Base-by-base conservation (phyloP, 2,329 filamentous ascomycete species). In the Botrytis galanthina region DNA sequence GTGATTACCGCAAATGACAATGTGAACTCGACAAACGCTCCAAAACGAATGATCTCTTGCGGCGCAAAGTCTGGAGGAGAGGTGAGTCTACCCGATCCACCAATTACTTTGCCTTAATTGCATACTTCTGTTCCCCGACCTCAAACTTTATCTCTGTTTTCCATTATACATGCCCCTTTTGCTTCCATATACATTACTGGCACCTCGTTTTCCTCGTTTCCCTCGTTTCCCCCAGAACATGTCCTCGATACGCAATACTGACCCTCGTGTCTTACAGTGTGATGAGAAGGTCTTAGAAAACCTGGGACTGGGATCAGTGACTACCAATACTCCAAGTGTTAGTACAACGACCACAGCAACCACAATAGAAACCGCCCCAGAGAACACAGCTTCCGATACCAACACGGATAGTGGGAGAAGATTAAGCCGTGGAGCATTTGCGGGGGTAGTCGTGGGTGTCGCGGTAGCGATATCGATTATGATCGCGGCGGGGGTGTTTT, bases 1-100 rank as follows among this genome's bases (percentile, higher is more conserved):
- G 59, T 71, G 29, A 14, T 16, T 29, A 59, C 57, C 12, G 69
- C 69, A 39, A 71, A 71, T 29, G 22, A 62, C 14, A 62, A 71
- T 29, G 42, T 71, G 29, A 51, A n/a, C 57, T 62, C 54, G 26
- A 48, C 44, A 26, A 39, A 32, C 22, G 69, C 54, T 35, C 69
- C 69, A 37, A 22, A 62, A 14, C 44, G 59, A 32, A 44, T 35
- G 7, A 63, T 71, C 20, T 71, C 69, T 39, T 71, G 69, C 29
- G 68, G 68, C 22, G 68, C 68, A 44, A 61, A 70, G 26, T 39
- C 37, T 12, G 69, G 69, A 22, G 42, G 59, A 48, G 44, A 18
- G 51, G 51, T 57, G n/a, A 57, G 51, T 29, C 16, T 57, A 29
- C 14, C 51, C 26, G n/a, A 57, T 57, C 14, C 51, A 54, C 51